Base-by-base conservation (phyloP, 257 asterid genomes). In the Coffea eugenioides region DNA sequence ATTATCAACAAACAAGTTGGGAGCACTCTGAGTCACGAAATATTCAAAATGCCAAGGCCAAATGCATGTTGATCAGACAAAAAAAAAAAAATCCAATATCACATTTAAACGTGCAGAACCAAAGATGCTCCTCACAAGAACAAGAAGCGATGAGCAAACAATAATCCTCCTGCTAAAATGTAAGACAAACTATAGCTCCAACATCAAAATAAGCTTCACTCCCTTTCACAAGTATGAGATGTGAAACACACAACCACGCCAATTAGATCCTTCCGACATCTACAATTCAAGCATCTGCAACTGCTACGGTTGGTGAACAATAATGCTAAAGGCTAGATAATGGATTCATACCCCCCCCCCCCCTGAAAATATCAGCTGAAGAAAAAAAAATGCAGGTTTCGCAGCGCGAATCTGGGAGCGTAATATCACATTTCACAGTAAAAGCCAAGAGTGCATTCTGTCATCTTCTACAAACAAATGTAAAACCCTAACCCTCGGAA, bases 401-500 rank as follows among this genome's bases (percentile, higher is more conserved):
- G 3, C 13, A 4, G 43, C 43, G 43, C 43, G 43, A 9, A 70
- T 43, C 2, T 46, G 39, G 10, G 9, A 70, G 74, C 57, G 18
- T 1, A 43, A 12, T 45, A 71, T 46, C 75, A 52, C 23, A 18
- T 3, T 70, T 18, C 51, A 69, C 2, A 20, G 25, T 23, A 59
- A 52, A 18, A 23, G 18, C 14, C 10, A 27, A 27, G 27, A 25
- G 6, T 2, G 0, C 56, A 41, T 25, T 0, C 9, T 7, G 20
- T 34, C 71, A 23, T 43, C 21, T n/a, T 12, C 27, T 0, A 11
- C 36, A 14, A 25, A 64, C 9, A 6, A 3, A 23, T n/a, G 16
- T 34, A 70, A 77, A 81, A 39, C 61, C 81, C 77, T 25, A 81
- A 57, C 25, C 70, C 77, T 45, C 61, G 3, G 8, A 66, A 36